Conservation (phyloP, 768 basidiomycete genomes). For the Polyporus arcularius region DNA sequence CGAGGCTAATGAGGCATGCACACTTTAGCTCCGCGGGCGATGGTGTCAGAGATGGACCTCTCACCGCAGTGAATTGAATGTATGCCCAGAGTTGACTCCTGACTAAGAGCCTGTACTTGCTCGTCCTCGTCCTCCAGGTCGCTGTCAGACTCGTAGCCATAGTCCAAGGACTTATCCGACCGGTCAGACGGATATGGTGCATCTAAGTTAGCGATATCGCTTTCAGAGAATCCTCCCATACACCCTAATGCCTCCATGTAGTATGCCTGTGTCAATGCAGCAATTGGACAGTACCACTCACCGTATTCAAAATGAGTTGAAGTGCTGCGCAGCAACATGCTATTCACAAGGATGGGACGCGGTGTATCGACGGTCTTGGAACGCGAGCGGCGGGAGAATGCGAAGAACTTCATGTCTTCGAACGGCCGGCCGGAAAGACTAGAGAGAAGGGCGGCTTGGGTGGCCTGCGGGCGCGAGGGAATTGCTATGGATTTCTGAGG, state of each 20-base stretch:
- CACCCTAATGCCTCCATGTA: not conserved
- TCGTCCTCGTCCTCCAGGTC: constrained; percentile 12
- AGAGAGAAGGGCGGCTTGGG: not conserved
- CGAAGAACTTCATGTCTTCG: constrained; percentile 16
- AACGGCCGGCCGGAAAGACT: constrained; percentile 1
- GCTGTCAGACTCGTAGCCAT: constrained; percentile 8
- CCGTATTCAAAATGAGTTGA: constrained; percentile 10
- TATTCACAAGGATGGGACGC: constrained; percentile 7
- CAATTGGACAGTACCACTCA: not conserved
- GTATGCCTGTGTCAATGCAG: not conserved
- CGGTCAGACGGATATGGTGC: constrained; percentile 8
- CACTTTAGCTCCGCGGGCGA: not conserved
- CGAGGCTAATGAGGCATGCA: not conserved
- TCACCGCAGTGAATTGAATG: not conserved
- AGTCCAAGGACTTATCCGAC: not conserved
- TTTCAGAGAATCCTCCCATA: constrained; percentile 5
- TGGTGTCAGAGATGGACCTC: not conserved
- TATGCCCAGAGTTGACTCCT: not conserved
- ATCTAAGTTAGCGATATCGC: constrained; percentile 1
- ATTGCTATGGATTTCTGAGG: too few relatives aligned
- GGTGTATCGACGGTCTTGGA: not conserved
- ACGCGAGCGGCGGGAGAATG: constrained; percentile 4
- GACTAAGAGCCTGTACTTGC: not conserved
- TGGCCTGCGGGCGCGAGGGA: too few relatives aligned
- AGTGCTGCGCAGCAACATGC: constrained; percentile 2